A percentile compares a stretch with the other conserved stretches of the same genome.
Evolutionary conservation across 768 basidiomycete species (phyloP).

Genomic region (Suillus luteus): DNA sequence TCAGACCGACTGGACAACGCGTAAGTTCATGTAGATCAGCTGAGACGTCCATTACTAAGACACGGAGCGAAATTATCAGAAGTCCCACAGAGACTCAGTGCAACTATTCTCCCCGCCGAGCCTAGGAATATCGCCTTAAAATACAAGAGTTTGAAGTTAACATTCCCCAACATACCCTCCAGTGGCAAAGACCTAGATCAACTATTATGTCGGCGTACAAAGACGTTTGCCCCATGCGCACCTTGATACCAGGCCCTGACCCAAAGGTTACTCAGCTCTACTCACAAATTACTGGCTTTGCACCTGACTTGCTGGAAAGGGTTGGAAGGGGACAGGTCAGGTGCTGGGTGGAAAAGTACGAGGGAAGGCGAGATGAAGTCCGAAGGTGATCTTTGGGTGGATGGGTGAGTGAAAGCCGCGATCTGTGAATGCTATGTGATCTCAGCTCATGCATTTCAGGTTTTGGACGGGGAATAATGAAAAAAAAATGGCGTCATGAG

Average conservation of each 20-base stretch:
- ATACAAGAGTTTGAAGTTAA: neutral
- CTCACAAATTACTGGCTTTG: too few species aligned
- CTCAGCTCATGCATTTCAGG: too few species aligned
- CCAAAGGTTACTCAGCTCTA: too few species aligned
- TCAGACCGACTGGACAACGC: slow-evolving; percentile 86
- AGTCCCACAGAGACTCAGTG: neutral
- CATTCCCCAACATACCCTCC: slow-evolving; percentile 67
- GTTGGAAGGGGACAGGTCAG: too few species aligned
- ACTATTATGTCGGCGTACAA: slow-evolving; percentile 14
- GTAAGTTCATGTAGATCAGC: slow-evolving; percentile 91
- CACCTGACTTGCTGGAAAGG: too few species aligned
- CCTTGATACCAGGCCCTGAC: slow-evolving; percentile 74
- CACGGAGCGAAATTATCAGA: slow-evolving; percentile 9
- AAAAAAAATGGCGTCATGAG: too few species aligned
- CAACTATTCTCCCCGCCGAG: slow-evolving; percentile 77
- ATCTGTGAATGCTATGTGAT: too few species aligned
- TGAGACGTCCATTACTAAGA: slow-evolving; percentile 88
- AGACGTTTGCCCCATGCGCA: slow-evolving; percentile 24
- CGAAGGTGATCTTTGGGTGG: too few species aligned
- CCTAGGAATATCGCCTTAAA: slow-evolving; percentile 34
- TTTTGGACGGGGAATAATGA: too few species aligned
- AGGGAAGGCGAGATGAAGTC: too few species aligned
- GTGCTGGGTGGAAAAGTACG: too few species aligned
- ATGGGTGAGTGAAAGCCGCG: too few species aligned
- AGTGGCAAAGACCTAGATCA: slow-evolving; percentile 77